Base-by-base conservation (phyloP, 306 rosid species). In the Abrus pulchellus region DNA sequence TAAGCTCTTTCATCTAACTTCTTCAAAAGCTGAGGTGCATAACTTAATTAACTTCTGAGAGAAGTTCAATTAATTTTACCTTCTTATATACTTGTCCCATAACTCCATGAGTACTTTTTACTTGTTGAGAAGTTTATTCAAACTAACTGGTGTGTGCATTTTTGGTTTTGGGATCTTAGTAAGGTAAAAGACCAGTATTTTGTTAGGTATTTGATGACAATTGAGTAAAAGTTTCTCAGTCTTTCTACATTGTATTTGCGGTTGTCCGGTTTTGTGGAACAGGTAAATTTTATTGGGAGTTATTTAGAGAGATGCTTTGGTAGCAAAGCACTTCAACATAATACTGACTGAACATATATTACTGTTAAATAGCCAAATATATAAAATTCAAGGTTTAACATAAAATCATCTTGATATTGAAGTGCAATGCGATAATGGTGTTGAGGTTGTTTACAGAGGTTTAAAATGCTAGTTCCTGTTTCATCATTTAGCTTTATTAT, bases 391-490 rank as follows among this genome's bases (percentile, higher is more conserved):
- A 45, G 64, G 49, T 30, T 68, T 52, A 30, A 63, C 67, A 47
- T 38, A 43, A 53, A 60, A 34, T 60, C 61, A 67, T 32, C 48
- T 74, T 49, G 29, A 67, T 57, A 48, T 66, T 27, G 49, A 61
- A 62, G 61, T 68, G 75, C 32, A 45, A 61, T 43, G 50, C 43
- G 44, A 40, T 49, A 57, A 7, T 38, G 67, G 33, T 7, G 44
- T 74, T 52, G 66, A 32, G 41, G 66, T 65, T 72, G 44, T 70
- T 63, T 68, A 27, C 38, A 32, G 13, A 72, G 63, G 73, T 83
- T 52, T 57, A 49, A 52, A 8, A 20, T 67, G 47, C 13, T 9
- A 32, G 53, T 32, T 44, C 43, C 67, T 33, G 43, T 60, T 60
- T 32, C 29, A 14, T n/a, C 3, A 64, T 40, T 36, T 36, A 14